These are phyloP conservation scores for Trichoderma arundinaceum DNA, from an alignment of 2,329 filamentous ascomycete genomes.

Conservation along the genomic window DNA sequence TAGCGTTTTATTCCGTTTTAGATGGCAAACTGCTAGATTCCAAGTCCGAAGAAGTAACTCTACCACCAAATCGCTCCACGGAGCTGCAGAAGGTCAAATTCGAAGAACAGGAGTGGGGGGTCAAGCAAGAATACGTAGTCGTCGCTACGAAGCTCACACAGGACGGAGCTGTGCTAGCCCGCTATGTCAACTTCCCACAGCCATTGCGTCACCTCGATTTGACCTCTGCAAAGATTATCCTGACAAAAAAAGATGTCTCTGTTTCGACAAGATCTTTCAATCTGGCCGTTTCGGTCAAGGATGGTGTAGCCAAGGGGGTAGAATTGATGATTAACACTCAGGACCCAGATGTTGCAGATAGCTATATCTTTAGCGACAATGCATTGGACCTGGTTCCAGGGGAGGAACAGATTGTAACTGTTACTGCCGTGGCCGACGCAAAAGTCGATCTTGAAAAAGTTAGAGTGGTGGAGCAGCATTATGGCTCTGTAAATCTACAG, in stretches of 20 bases:
- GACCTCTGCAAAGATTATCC: not conserved
- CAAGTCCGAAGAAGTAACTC: constrained; percentile 2
- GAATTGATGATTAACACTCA: constrained; percentile 18
- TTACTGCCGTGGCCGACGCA: not conserved
- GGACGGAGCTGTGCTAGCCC: constrained; percentile 7
- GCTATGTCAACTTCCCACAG: constrained; percentile 25
- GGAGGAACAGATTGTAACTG: constrained; percentile 24
- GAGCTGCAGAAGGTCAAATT: constrained; percentile 12
- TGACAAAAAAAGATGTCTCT: constrained; percentile 1
- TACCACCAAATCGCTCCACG: constrained; percentile 19
- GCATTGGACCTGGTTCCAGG: constrained; percentile 17
- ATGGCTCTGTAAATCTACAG: not conserved
- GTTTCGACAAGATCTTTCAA: constrained; percentile 5
- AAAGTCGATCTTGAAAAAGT: constrained; percentile 1
- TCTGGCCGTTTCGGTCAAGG: constrained; percentile 5
- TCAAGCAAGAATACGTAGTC: constrained; percentile 18
- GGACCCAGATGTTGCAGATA: constrained; percentile 15
- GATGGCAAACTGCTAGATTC: constrained; percentile 10
- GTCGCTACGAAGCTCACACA: constrained; percentile 10
- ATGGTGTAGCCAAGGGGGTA: constrained; percentile 18
- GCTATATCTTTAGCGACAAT: constrained; percentile 18
- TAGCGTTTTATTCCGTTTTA: constrained; percentile 2
- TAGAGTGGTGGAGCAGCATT: constrained; percentile 12
- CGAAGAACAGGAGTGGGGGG: constrained; percentile 6
- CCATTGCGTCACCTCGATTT: constrained; percentile 20